Conservation (phyloP, 177 flowering plant species). For the Telopea speciosissima region DNA sequence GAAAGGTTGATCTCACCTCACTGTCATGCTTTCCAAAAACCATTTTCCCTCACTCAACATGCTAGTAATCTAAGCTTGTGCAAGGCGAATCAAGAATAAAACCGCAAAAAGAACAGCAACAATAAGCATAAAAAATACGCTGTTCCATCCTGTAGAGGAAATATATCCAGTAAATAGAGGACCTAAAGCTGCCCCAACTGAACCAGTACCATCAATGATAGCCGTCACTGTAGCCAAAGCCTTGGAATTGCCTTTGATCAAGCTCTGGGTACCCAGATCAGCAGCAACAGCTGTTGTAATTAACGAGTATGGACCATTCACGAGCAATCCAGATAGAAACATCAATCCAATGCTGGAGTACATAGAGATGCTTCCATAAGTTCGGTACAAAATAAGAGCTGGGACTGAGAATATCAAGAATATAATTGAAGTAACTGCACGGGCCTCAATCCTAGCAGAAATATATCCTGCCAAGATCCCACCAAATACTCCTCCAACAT, state of each 20-base stretch:
- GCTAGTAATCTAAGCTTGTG: slow-evolving; percentile 50
- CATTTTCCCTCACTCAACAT: slow-evolving; percentile 46
- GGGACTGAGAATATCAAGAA: slow-evolving; percentile 66
- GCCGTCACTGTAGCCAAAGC: slow-evolving; percentile 97
- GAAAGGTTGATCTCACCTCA: slow-evolving; percentile 4
- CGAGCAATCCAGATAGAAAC: slow-evolving; percentile 45
- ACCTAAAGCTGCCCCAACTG: slow-evolving; percentile 95
- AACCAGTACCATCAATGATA: slow-evolving; percentile 96
- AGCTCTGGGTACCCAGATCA: slow-evolving; percentile 52
- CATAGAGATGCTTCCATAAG: slow-evolving; percentile 69
- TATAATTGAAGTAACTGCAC: slow-evolving; percentile 66
- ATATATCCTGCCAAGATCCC: slow-evolving; percentile 63
- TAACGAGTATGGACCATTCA: slow-evolving; percentile 26
- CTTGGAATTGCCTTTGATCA: slow-evolving; percentile 39
- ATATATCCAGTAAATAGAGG: slow-evolving; percentile 91
- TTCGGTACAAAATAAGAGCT: slow-evolving; percentile 62
- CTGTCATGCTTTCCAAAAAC: slow-evolving; percentile 21
- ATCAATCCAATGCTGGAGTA: slow-evolving; percentile 33
- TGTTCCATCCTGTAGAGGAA: slow-evolving; percentile 87
- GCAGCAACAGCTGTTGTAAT: slow-evolving; percentile 46
- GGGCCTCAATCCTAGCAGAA: slow-evolving; percentile 83
- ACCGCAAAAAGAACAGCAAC: slow-evolving; percentile 46
- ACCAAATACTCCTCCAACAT: slow-evolving; percentile 77
- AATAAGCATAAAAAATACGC: slow-evolving; percentile 84
- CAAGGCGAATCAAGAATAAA: slow-evolving; percentile 57